phyloP scores from a whole-genome alignment of 2,329 filamentous ascomycete species.

The Stachybotrys chartarum region DNA sequence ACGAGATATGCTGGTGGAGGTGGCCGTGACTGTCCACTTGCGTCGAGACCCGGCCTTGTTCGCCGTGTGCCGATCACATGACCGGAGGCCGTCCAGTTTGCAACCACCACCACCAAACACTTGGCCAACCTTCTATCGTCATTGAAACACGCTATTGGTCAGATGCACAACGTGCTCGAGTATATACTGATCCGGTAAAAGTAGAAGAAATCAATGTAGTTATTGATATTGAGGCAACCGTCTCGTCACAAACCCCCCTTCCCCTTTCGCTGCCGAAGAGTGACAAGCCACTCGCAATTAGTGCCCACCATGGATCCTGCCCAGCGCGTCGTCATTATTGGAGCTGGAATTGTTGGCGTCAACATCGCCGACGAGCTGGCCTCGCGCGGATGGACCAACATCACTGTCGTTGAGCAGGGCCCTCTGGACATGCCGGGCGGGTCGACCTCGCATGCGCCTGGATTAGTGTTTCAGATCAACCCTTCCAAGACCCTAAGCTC shows the following conservation, averaged over 20 bases:
- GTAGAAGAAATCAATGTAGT: not conserved
- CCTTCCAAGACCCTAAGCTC: conserved; percentile 48
- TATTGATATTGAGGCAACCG: not conserved
- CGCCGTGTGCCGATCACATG: conserved; percentile 14
- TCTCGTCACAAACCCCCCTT: not conserved
- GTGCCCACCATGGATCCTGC: conserved; percentile 19
- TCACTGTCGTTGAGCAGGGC: conserved; percentile 59
- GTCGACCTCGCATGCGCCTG: conserved; percentile 59
- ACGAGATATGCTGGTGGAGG: not conserved
- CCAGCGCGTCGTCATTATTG: conserved; percentile 50
- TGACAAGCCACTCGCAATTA: too few relatives aligned
- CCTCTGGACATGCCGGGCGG: conserved; percentile 56
- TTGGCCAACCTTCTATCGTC: not conserved
- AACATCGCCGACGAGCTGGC: conserved; percentile 60
- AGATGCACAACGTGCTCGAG: not conserved
- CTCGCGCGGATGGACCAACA: conserved; percentile 53
- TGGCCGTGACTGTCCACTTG: not conserved
- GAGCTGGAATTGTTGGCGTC: conserved; percentile 56
- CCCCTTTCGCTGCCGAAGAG: not conserved
- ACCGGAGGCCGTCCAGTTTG: not conserved
- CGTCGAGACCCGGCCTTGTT: conserved; percentile 1
- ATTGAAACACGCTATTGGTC: not conserved
- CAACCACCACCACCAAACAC: not conserved
- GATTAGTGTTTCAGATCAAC: conserved; percentile 58
- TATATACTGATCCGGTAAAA: conserved; percentile 1